Percentiles rank a stretch among this genome's conserved stretches.
Conservation (phyloP, 768 basidiomycete species). For the Phaeolepiota aurea region DNA sequence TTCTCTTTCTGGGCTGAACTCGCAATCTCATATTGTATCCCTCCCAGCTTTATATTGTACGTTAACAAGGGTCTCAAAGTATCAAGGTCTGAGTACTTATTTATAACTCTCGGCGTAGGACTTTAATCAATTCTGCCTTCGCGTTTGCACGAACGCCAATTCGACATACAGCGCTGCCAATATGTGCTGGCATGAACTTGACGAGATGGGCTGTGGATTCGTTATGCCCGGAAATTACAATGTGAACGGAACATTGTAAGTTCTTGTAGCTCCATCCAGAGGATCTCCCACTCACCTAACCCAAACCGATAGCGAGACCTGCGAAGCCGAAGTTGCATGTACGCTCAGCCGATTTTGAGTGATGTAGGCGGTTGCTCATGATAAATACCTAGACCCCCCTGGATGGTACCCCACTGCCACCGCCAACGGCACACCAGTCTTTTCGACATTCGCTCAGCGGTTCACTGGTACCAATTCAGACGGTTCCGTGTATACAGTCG, state of each 20-base stretch:
- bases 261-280: not conserved
- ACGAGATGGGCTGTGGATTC: conserved; percentile 35
- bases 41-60: too few species aligned
- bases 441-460: conserved; percentile 35
- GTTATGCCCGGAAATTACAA: conserved; percentile 41
- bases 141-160: conserved; percentile 34
- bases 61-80: too few species aligned
- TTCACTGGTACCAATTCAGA: conserved; percentile 27
- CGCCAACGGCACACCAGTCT: conserved; percentile 24
- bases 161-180: conserved; percentile 29
- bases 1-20: conserved; percentile 20
- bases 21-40: too few species aligned
- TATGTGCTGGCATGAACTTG: conserved; percentile 40
- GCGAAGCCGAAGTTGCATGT: conserved; percentile 37
- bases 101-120: conserved; percentile 12
- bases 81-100: too few species aligned
- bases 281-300: not conserved
- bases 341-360: conserved; percentile 5
- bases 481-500: conserved; percentile 29
- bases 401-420: conserved; percentile 36
- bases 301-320: conserved; percentile 21
- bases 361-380: not conserved
- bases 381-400: conserved; percentile 36
- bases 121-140: conserved; percentile 30
- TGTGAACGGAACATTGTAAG: conserved; percentile 33